Base-by-base conservation (phyloP, 768 basidiomycete genomes). In the Clitopilus passeckerianus region DNA sequence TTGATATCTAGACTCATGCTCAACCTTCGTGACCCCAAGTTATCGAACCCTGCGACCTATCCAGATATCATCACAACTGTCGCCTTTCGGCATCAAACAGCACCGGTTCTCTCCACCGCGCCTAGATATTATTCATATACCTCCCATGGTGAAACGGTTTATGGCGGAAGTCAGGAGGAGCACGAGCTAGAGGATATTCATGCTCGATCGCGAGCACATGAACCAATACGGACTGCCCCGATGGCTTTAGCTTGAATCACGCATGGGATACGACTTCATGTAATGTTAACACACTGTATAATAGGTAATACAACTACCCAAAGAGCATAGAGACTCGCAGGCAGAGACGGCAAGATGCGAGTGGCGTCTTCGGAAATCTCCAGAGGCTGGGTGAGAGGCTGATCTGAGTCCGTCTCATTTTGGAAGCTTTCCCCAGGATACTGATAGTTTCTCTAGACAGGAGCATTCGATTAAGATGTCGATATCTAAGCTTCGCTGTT, bases 1-100 rank as follows among this genome's bases (percentile, higher is more conserved):
- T 69, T 77, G 70, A 74, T 76, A 16, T 72, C 78, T 2, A 70
- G 76, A 8, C 66, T 78, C 15, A 74, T 75, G 71, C 68, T 79
- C 44, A 78, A 78, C 63, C 62, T 79, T 18, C 73, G 76, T n/a
- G 70, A 75, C 58, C 75, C 74, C 50, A 52, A 34, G 14, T 41
- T 53, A 54, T 23, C 53, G 14, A 34, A 54, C 16, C 20, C 54
- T 43, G 56, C 34, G 46, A 24, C 16, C 24, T 41, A 23, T 54
- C 37, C 53, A 57, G 23, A 60, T 15, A 33, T 34, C 10, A 53
- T 61, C 18, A 53, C 33, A 34, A 53, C 22, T 5, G 16, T 56
- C 2, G 34, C 41, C 1, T 34, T 56, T 27, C 8, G 50, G 52
- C n/a, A 23, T 53, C 66, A 69, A 41, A 41, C 14, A 5, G 37